These are phyloP conservation scores for Aspergillus japonicus DNA, from an alignment of 2,329 filamentous ascomycete species.

Conservation along the genomic window DNA sequence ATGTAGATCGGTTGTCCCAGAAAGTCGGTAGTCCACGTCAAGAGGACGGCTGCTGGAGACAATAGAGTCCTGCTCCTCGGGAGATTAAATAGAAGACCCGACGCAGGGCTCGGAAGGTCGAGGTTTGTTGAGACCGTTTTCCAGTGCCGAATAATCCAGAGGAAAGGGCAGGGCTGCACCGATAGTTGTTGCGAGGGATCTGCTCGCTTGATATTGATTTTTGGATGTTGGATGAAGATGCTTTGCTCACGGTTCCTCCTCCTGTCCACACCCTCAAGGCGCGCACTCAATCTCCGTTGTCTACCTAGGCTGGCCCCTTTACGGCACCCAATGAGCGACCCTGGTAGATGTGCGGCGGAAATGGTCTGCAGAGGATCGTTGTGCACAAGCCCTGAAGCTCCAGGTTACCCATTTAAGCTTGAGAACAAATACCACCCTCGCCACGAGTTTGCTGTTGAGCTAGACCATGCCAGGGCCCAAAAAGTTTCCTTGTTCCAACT, in stretches of 20 bases:
- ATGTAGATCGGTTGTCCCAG: conserved; percentile 9
- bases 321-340: conserved; percentile 21
- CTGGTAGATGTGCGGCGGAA: conserved; percentile 25
- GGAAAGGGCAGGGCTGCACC: conserved; percentile 13
- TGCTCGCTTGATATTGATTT: conserved; percentile 28
- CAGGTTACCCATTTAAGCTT: conserved; percentile 25
- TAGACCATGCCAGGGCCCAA: conserved; percentile 29
- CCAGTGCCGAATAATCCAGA: conserved; percentile 1
- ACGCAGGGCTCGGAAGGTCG: background rate
- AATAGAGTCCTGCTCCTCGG: background rate
- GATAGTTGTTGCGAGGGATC: conserved; percentile 16
- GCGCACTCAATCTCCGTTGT: conserved; percentile 20
- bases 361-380: conserved; percentile 26
- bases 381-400: conserved; percentile 23
- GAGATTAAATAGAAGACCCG: background rate
- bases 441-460: conserved; percentile 32
- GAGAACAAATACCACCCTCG: conserved; percentile 23
- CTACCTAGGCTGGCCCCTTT: conserved; percentile 24
- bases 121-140: background rate
- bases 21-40: conserved; percentile 15
- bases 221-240: conserved; percentile 17
- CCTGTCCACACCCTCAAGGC: conserved; percentile 16
- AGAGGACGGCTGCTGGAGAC: conserved; percentile 2
- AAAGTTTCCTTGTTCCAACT: conserved; percentile 21
- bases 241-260: conserved; percentile 18